A percentile compares a stretch with the other conserved stretches of the same genome.
phyloP scores from a whole-genome alignment of 345 rosid species.

The Microcos paniculata region DNA sequence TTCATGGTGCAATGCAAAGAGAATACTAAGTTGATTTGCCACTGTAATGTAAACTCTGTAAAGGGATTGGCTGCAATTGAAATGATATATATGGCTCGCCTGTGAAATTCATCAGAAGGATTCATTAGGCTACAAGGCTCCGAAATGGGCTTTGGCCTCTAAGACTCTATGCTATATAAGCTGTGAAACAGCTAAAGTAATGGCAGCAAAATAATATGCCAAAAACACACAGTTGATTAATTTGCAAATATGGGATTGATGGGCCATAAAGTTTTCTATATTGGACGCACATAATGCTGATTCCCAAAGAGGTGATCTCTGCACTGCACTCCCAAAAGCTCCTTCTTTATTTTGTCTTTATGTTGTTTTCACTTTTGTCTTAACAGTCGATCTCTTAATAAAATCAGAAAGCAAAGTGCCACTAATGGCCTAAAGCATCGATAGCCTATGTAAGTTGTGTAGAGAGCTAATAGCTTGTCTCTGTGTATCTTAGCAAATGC shows the following conservation, averaged over 20 bases:
- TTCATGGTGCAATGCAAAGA: too few species aligned
- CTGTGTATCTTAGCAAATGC: too few species aligned
- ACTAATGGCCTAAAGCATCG: neutral
- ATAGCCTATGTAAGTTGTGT: neutral
- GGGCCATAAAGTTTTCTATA: neutral
- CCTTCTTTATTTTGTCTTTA: slow-evolving; percentile 7
- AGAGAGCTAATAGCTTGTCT: too few species aligned
- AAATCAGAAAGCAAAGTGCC: slow-evolving; percentile 10
- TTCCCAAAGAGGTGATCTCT: neutral
- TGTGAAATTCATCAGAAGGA: neutral
- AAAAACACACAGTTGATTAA: neutral
- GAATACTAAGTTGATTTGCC: too few species aligned
- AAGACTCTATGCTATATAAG: neutral
- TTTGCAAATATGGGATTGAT: neutral
- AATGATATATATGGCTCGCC: neutral
- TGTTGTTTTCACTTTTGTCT: neutral
- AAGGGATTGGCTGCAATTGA: neutral
- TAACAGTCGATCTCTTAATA: neutral
- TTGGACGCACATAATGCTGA: slow-evolving; percentile 4
- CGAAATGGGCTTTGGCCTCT: neutral
- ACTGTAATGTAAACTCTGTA: too few species aligned
- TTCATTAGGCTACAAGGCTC: neutral
- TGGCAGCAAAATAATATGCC: neutral
- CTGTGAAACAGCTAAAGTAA: neutral
- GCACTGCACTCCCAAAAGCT: slow-evolving; percentile 2